phyloP scores from a whole-genome alignment of 2,329 filamentous ascomycete genomes.

The Sporothrix variecibatus region DNA sequence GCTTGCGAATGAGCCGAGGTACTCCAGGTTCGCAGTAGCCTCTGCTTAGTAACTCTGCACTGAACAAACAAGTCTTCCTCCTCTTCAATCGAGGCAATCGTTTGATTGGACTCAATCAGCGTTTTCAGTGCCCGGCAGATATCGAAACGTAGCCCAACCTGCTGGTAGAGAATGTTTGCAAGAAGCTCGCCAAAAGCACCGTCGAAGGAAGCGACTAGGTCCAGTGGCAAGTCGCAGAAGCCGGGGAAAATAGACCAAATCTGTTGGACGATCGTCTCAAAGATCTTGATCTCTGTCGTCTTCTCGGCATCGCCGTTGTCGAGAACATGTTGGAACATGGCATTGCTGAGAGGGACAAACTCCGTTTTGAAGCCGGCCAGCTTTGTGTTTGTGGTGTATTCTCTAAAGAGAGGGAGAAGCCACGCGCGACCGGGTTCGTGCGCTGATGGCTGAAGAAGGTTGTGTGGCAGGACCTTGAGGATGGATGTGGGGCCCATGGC shows the following conservation, averaged over 20 bases:
- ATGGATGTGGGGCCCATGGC: conserved; percentile 89
- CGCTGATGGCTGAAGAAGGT: conserved; percentile 74
- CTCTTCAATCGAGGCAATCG: conserved; percentile 67
- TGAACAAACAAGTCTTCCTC: conserved; percentile 77
- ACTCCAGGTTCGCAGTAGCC: conserved; percentile 77
- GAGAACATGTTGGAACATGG: conserved; percentile 84
- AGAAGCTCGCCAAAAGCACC: conserved; percentile 86
- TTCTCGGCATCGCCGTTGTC: conserved; percentile 81
- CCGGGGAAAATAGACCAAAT: conserved; percentile 93
- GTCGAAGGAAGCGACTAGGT: conserved; percentile 75
- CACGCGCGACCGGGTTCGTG: conserved; percentile 86
- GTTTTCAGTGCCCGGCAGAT: conserved; percentile 85
- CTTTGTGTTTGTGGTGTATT: conserved; percentile 86
- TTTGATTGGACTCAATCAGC: conserved; percentile 88
- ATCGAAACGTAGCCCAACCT: conserved; percentile 82
- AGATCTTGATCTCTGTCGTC: conserved; percentile 96
- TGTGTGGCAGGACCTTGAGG: conserved; percentile 79
- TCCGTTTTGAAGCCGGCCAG: conserved; percentile 82
- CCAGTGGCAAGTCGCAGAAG: conserved; percentile 89
- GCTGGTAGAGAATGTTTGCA: conserved; percentile 89
- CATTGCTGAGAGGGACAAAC: conserved; percentile 85
- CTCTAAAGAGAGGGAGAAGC: conserved; percentile 88
- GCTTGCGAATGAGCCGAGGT: conserved; percentile 75
- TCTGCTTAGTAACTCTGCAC: conserved; percentile 71
- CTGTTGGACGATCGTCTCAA: conserved; percentile 92